Evolutionary conservation across 345 rosid species (phyloP).

Genomic region (Gossypium bickii): DNA sequence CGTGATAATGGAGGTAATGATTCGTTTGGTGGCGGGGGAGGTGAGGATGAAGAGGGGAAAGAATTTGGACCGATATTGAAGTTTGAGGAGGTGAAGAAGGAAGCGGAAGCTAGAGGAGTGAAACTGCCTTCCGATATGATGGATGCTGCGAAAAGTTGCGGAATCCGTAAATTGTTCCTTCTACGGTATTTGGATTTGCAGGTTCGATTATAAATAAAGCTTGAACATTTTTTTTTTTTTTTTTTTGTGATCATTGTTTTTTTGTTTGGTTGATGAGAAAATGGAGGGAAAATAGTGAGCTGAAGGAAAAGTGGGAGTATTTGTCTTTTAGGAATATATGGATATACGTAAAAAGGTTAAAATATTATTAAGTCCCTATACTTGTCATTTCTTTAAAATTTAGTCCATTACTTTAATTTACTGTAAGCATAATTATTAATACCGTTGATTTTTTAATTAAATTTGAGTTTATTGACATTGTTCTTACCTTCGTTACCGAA

Average conservation of each 20-base stretch:
- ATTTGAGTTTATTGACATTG: too few species aligned
- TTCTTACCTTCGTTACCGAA: too few species aligned
- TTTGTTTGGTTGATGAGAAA: constrained; percentile 14
- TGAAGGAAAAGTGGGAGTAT: neutral
- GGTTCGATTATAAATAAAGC: constrained; percentile 30
- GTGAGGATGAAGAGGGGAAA: constrained; percentile 44
- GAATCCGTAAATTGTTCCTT: constrained; percentile 61
- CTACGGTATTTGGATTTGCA: constrained; percentile 76
- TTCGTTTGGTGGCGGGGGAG: constrained; percentile 26
- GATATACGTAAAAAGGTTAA: neutral
- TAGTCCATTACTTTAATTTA: too few species aligned
- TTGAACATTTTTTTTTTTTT: neutral
- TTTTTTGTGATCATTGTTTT: constrained; percentile 4
- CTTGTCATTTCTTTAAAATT: too few species aligned
- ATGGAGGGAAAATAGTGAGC: constrained; percentile 4
- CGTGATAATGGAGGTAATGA: constrained; percentile 22
- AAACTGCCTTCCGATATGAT: constrained; percentile 67
- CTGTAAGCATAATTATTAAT: too few species aligned
- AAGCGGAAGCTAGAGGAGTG: constrained; percentile 64
- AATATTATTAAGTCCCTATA: too few species aligned
- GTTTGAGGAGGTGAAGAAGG: constrained; percentile 63
- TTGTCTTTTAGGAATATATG: neutral
- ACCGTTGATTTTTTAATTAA: too few species aligned
- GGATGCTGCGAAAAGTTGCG: constrained; percentile 60
- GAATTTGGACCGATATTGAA: constrained; percentile 79